Base-by-base conservation (phyloP, 768 basidiomycete genomes). In the Strobilomyces dryophilus region DNA sequence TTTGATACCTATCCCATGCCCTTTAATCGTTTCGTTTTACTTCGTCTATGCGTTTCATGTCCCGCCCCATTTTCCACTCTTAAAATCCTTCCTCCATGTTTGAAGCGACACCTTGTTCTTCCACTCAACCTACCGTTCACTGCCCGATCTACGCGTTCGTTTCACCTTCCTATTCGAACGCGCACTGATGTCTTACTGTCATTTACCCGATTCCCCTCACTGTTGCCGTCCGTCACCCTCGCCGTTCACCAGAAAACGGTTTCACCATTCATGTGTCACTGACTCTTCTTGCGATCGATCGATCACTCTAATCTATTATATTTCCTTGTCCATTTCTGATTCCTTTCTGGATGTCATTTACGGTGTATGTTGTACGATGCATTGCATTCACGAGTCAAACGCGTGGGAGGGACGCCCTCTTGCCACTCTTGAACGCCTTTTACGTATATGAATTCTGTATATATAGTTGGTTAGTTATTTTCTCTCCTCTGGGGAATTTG, bases 201-300 rank as follows among this genome's bases (percentile, higher is more conserved):
- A 4, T 4, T 31, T 8, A 24, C 29, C 43, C 17, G 8, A 29
- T 44, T 29, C 36, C 26, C 29, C 5, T 42, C 41, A 5, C 1
- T 8, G 44, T 43, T 11, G 26, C 11, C 18, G 44, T 8, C 10
- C 18, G 2, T 31, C 40, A 15, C 12, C 14, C 12, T 41, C 12
- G 8, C 15, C 31, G 21, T 40, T 24, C 35, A 40, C 8, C 4
- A 32, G 21, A 60, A 60, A 60, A 55, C 49, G 57, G 20, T 15
- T 27, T 46, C 26, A 52, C 14, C n/a, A 12, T 21, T 47, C 32
- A 10, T n/a, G 35, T 15, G 17, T 5, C 32, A 10, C 14, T 35
- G 34, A 37, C 37, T 10, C 39, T 37, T 39, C 18, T 40, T 34
- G 40, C n/a, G 18, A 45, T 31, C 37, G 49, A 36, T 27, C 5